Evolutionary conservation across 2,329 filamentous ascomycete genomes (phyloP).

Genomic region (Trichoderma citrinoviride): DNA sequence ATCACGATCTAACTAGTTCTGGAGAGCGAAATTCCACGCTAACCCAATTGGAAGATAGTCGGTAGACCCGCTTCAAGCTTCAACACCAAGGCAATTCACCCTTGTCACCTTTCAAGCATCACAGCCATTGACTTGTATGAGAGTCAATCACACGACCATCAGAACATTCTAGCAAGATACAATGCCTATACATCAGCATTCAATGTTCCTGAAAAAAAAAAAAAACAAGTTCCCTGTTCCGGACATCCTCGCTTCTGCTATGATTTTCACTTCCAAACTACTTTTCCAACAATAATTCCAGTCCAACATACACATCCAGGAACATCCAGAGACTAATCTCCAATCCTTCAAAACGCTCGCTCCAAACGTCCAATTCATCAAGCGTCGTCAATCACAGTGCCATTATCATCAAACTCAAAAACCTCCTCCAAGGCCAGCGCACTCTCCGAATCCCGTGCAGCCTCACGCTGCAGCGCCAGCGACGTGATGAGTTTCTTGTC

Average conservation of each 20-base stretch:
- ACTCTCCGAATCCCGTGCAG: slow-evolving; percentile 27
- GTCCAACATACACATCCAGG: background rate
- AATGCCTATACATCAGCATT: no score
- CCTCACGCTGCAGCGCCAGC: slow-evolving; percentile 25
- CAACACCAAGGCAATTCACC: no score
- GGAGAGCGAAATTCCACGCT: background rate
- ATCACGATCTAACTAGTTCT: background rate
- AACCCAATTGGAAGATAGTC: no score
- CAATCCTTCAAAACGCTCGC: background rate
- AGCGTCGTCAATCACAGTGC: slow-evolving; percentile 32
- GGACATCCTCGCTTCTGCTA: no score
- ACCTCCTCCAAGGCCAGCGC: slow-evolving; percentile 30
- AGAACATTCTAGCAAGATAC: no score
- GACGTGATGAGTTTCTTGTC: slow-evolving; percentile 34
- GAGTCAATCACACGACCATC: no score
- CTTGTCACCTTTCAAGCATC: no score
- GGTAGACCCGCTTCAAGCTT: no score
- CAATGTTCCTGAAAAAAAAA: no score
- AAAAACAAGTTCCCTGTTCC: no score
- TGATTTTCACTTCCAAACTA: no score
- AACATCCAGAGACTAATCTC: background rate
- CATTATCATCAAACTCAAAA: slow-evolving; percentile 31
- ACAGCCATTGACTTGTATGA: no score
- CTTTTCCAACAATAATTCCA: background rate
- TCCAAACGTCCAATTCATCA: slow-evolving; percentile 16